phyloP scores from a whole-genome alignment of 116 monocot species.

The Zostera marina region DNA sequence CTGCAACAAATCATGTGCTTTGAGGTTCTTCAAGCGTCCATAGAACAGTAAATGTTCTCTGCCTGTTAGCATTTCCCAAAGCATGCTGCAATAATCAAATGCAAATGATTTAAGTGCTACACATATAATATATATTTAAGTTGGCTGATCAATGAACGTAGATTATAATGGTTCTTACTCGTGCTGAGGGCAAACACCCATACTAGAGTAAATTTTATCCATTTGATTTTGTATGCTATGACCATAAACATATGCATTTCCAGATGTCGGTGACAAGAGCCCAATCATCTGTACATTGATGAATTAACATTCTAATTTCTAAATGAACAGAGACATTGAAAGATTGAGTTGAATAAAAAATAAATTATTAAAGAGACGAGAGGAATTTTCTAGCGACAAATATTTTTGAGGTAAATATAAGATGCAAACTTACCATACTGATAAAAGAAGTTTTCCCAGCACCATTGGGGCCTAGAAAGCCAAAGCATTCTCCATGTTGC shows the following conservation, averaged over 20 bases:
- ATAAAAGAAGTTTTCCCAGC: constrained; percentile 93
- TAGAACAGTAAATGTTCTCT: constrained; percentile 69
- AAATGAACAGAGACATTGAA: no score
- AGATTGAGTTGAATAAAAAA: no score
- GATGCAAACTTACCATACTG: constrained; percentile 31
- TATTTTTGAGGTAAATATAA: no score
- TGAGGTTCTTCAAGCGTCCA: constrained; percentile 59
- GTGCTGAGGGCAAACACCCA: constrained; percentile 69
- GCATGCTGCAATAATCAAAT: constrained; percentile 28
- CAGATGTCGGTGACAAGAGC: constrained; percentile 33
- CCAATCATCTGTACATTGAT: constrained; percentile 1
- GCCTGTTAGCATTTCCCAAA: constrained; percentile 62
- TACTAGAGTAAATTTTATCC: constrained; percentile 35
- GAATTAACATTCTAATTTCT: no score
- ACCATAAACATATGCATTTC: constrained; percentile 34
- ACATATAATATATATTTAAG: background rate
- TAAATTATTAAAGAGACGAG: no score
- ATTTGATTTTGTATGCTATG: constrained; percentile 33
- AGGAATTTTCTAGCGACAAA: no score
- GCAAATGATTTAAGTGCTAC: background rate
- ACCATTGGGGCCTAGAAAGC: constrained; percentile 85
- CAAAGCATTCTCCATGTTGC: constrained; percentile 61
- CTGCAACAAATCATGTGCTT: constrained; percentile 27
- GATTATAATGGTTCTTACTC: constrained; percentile 19
- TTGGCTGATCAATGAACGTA: background rate